Evolutionary conservation across 352 stramenopile species (phyloP), one percentile per base, ranked within the genome.

Genomic region (Pythium monospermum): DNA sequence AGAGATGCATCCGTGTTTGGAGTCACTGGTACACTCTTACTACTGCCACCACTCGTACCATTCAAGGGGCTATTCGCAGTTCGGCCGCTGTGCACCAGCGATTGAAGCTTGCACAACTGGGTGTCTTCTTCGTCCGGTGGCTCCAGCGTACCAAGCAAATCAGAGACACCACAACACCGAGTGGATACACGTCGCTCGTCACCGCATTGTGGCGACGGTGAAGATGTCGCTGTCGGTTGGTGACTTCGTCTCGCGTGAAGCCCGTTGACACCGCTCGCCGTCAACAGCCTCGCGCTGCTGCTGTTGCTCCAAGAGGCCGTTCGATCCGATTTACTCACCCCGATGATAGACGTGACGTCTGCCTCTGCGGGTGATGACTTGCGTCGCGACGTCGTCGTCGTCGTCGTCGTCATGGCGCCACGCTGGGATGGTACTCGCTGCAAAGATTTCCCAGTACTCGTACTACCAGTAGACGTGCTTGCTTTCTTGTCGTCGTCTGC

Each of bases 41-140:
- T n/a, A n/a, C n/a, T n/a, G n/a, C n/a, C n/a, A n/a, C n/a, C n/a
- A n/a, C n/a, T n/a, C n/a, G n/a, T n/a, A n/a, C n/a, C n/a, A n/a
- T n/a, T n/a, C n/a, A n/a, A n/a, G n/a, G n/a, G n/a, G n/a, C n/a
- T n/a, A n/a, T n/a, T n/a, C n/a, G n/a, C n/a, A n/a, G n/a, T n/a
- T n/a, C n/a, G n/a, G n/a, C n/a, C n/a, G n/a, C n/a, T n/a, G n/a
- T n/a, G n/a, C n/a, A 64, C 57, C 12, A 64, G 16, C 10, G 49
- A 50, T n/a, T 59, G 49, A 0, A 64, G 49, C 21, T 46, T 59
- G 22, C 36, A 58, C 7, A 66, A 35, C 19, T 57, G 57, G 2
- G 45, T 57, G 37, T 66, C 57, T 35, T 54, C 50, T 51, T 66
- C 57, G 23, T 66, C 57, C 5, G 57, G 38, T 15, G 33, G 39